phyloP scores from a whole-genome alignment of 2,329 filamentous ascomycete genomes.

The Colletotrichum zoysiae region DNA sequence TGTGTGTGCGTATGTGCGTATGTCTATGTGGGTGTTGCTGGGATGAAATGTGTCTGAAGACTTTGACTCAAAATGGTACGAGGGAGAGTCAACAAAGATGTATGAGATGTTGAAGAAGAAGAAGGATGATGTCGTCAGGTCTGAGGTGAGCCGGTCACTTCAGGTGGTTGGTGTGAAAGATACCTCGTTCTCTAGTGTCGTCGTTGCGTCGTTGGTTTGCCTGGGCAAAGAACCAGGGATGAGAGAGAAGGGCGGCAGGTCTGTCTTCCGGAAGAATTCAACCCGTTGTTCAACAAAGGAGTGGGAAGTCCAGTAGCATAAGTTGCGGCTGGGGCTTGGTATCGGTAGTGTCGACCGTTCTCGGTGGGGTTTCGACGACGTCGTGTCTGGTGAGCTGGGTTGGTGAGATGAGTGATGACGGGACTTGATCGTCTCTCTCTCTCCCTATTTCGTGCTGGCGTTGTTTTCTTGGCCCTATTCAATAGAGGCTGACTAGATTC shows the following conservation, averaged over 20 bases:
- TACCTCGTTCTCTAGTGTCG: conserved; percentile 7
- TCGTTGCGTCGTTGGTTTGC: conserved; percentile 20
- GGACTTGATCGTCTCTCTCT: background rate
- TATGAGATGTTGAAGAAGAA: conserved; percentile 6
- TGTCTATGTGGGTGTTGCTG: conserved; percentile 2
- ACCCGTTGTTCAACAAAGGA: conserved; percentile 13
- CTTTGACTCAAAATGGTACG: conserved; percentile 33
- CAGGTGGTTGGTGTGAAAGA: conserved; percentile 29
- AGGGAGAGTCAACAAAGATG: conserved; percentile 27
- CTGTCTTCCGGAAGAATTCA: conserved; percentile 14
- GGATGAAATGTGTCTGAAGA: conserved; percentile 21
- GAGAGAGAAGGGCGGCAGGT: conserved; percentile 19
- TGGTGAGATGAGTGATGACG: conserved; percentile 12
- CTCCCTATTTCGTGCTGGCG: background rate
- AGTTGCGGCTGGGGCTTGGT: conserved; percentile 15
- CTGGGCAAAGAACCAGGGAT: conserved; percentile 9
- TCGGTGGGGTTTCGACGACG: conserved; percentile 5
- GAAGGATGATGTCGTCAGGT: conserved; percentile 21
- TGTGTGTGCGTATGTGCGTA: background rate
- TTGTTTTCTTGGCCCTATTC: conserved; percentile 25
- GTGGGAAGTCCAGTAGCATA: conserved; percentile 17
- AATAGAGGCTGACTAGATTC: conserved; percentile 30
- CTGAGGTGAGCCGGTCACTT: conserved; percentile 23
- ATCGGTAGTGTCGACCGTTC: conserved; percentile 8
- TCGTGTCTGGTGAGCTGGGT: conserved; percentile 14